These are phyloP conservation scores for Lumnitzera racemosa DNA, from an alignment of 345 rosid species.

Conservation along the genomic window DNA sequence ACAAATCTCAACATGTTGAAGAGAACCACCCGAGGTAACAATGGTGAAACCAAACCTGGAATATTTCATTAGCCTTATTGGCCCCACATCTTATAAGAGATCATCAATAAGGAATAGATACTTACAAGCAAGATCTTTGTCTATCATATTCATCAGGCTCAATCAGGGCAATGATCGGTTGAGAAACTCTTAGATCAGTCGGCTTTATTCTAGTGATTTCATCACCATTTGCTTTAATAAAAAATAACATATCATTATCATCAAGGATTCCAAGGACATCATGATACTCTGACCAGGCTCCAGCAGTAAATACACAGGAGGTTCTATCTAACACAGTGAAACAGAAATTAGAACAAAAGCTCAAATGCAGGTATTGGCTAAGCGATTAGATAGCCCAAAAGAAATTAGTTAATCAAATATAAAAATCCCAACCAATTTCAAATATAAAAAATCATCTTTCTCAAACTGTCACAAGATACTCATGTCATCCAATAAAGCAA, in stretches of 20 bases:
- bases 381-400: too few species aligned
- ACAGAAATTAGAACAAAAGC: slow-evolving; percentile 12
- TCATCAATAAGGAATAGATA: slow-evolving; percentile 8
- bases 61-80: slow-evolving; percentile 9
- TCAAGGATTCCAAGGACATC: slow-evolving; percentile 75
- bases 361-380: neutral
- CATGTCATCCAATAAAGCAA: neutral
- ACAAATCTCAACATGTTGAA: slow-evolving; percentile 63
- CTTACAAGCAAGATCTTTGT: slow-evolving; percentile 63
- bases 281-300: slow-evolving; percentile 83
- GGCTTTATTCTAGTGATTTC: slow-evolving; percentile 55
- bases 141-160: slow-evolving; percentile 33
- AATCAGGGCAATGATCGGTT: slow-evolving; percentile 58
- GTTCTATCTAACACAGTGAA: slow-evolving; percentile 37
- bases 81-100: slow-evolving; percentile 1
- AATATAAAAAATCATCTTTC: too few species aligned
- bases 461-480: too few species aligned
- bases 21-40: slow-evolving; percentile 64
- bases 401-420: neutral
- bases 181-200: slow-evolving; percentile 54
- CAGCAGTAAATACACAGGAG: slow-evolving; percentile 44
- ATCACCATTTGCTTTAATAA: slow-evolving; percentile 80
- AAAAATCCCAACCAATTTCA: too few species aligned
- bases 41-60: slow-evolving; percentile 67
- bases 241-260: slow-evolving; percentile 54